These are phyloP conservation scores for Globisporangium nagaii DNA, from an alignment of 352 stramenopile species.

Conservation along the genomic window DNA sequence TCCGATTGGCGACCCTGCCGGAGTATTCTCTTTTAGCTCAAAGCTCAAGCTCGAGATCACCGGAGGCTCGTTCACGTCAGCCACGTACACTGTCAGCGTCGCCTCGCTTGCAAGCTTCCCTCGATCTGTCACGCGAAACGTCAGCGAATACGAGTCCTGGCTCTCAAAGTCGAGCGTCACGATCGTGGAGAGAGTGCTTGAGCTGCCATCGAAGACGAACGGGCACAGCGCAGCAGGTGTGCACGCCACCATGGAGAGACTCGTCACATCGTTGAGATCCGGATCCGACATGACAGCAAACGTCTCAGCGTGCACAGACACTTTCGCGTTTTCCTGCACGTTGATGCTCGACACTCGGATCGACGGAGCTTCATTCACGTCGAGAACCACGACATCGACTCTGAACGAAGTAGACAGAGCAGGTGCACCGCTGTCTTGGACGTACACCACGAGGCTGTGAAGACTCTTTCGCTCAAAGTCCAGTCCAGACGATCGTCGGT, in stretches of 20 bases:
- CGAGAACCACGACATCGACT: slow-evolving; percentile 1
- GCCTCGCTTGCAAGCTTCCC: slow-evolving; percentile 13
- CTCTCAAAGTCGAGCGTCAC: slow-evolving; percentile 12
- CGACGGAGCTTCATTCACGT: slow-evolving; percentile 6
- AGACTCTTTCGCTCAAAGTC: slow-evolving; percentile 15
- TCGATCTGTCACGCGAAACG: slow-evolving; percentile 27
- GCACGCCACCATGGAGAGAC: slow-evolving; percentile 2
- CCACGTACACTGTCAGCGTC: slow-evolving; percentile 30
- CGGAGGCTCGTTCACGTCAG: slow-evolving; percentile 45
- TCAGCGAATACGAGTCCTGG: slow-evolving; percentile 11
- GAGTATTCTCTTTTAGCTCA: slow-evolving; percentile 26
- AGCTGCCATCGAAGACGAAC: slow-evolving; percentile 1
- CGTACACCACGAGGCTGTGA: neutral
- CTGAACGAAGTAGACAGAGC: neutral
- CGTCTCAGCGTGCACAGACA: neutral
- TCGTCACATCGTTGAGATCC: neutral
- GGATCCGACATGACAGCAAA: neutral
- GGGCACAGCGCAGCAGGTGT: neutral
- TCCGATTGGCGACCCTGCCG: slow-evolving; percentile 8
- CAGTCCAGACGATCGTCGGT: slow-evolving; percentile 15
- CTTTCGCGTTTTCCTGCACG: slow-evolving; percentile 1
- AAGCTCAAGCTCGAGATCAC: slow-evolving; percentile 20
- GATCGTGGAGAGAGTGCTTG: neutral
- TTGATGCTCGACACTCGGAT: slow-evolving; percentile 1
- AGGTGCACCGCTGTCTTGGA: slow-evolving; percentile 3